Evolutionary conservation across 225 moss, liverwort and hornwort genomes (phyloP), one percentile per base, ranked within the genome.

Genomic region (Physcomitrellopsis africana): DNA sequence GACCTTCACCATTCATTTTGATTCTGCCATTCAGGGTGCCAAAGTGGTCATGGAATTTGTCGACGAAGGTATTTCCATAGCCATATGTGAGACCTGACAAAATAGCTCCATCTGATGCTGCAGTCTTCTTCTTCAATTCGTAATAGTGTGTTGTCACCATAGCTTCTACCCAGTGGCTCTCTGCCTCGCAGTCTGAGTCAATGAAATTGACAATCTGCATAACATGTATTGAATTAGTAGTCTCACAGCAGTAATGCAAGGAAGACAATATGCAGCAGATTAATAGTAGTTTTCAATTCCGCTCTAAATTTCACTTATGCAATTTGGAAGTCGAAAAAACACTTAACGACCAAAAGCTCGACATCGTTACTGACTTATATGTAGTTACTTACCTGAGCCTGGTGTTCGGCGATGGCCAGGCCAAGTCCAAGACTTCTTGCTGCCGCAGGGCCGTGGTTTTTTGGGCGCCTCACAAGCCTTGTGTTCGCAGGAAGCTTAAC

Each of bases 121-220:
- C 82, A 0, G 61, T 60, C 22, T 65, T 76, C 17, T 84, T 87
- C 82, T 82, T 88, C 63, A 88, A 69, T 61, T 88, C 87, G 11
- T 76, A 56, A 16, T 85, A 88, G 51, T 88, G 87, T 0, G 85
- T 85, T 5, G 77, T 75, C 26, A 88, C 87, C 87, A 88, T 85
- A 18, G 85, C 80, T 69, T 88, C 87, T 13, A 88, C 82, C 87
- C 87, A 86, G 29, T 87, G 85, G 44, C 54, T 72, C 16, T 88
- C 85, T 45, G 87, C 87, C 69, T 88, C 87, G 45, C 87, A 87
- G 37, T 87, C 87, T 2, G 87, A 87, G 53, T 87, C 87, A 67
- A 87, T 87, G 32, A 87, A 87, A 71, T 87, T 87, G 53, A 87
- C 77, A 45, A 87, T 84, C 87, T 87, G 80, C 22, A 71, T 43